A percentile compares a stretch with the other conserved stretches of the same genome.
These are phyloP conservation scores for Circinella minor DNA, from an alignment of 371 early-diverging fungal species.

Conservation along the genomic window DNA sequence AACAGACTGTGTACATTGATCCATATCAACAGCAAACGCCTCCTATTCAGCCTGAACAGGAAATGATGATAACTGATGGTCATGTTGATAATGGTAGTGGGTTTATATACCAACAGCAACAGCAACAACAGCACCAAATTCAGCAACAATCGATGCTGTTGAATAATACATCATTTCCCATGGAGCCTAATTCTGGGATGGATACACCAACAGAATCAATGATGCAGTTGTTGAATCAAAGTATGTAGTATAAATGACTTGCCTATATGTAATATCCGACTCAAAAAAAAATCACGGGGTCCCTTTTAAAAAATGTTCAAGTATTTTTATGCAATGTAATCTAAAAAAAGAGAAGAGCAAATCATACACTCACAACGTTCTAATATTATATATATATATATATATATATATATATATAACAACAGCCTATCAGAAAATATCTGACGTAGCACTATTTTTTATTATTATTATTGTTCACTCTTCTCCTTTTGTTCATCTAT, in stretches of 20 bases:
- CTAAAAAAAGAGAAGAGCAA: too few relatives aligned
- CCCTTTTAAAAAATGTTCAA: too few relatives aligned
- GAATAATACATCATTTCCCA: slow-evolving; percentile 45
- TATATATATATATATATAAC: too few relatives aligned
- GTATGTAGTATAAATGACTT: not conserved
- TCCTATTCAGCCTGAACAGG: slow-evolving; percentile 4
- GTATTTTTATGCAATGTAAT: too few relatives aligned
- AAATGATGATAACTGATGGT: not conserved
- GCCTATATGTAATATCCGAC: too few relatives aligned
- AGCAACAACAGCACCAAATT: not conserved
- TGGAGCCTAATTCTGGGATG: slow-evolving; percentile 12
- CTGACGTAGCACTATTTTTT: not conserved
- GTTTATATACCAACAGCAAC: slow-evolving; percentile 8
- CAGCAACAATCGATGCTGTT: slow-evolving; percentile 17
- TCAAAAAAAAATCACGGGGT: too few relatives aligned
- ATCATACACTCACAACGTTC: too few relatives aligned
- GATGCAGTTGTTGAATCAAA: slow-evolving; percentile 40
- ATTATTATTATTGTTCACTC: not conserved
- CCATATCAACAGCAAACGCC: slow-evolving; percentile 9
- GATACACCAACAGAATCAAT: slow-evolving; percentile 40
- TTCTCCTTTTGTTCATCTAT: not conserved
- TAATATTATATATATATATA: too few relatives aligned
- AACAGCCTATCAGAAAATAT: not conserved
- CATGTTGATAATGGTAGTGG: not conserved
- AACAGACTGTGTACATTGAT: slow-evolving; percentile 3